These are phyloP conservation scores for Castanopsis chinensis DNA, from an alignment of 306 rosid genomes.

Conservation along the genomic window DNA sequence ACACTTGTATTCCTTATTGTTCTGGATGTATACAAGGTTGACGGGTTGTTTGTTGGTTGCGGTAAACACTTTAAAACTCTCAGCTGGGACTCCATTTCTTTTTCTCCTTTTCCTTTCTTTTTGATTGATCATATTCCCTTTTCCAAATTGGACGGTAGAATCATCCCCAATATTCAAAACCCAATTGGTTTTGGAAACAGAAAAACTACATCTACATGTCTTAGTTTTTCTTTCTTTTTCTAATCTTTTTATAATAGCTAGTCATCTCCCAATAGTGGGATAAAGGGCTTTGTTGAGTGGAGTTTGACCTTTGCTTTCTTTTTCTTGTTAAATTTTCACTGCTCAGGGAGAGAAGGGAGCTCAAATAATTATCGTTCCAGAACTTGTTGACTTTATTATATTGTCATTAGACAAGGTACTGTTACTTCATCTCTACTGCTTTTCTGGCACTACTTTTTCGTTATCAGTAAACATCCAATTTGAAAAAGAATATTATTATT, in stretches of 20 bases:
- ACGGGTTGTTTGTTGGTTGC: neutral
- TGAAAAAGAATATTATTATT: neutral
- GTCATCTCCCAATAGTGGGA: neutral
- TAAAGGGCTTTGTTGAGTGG: neutral
- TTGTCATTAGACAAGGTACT: slow-evolving; percentile 75
- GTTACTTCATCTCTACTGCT: slow-evolving; percentile 6
- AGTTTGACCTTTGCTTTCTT: neutral
- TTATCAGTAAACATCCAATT: slow-evolving; percentile 8
- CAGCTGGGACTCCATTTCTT: neutral
- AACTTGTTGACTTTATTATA: slow-evolving; percentile 72
- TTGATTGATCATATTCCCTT: neutral
- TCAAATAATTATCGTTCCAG: slow-evolving; percentile 76
- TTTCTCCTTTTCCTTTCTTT: neutral
- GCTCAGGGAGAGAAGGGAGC: slow-evolving; percentile 86
- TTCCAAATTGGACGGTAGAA: neutral
- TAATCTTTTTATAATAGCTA: neutral
- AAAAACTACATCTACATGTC: neutral
- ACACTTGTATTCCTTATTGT: neutral
- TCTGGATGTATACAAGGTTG: neutral
- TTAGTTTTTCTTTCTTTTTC: neutral
- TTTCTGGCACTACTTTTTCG: slow-evolving; percentile 11
- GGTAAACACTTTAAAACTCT: neutral
- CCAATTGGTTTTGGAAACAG: neutral
- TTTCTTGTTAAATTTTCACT: slow-evolving; percentile 10
- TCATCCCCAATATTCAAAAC: neutral